Percentiles rank a stretch among this genome's conserved stretches.
phyloP scores from a whole-genome alignment of 176 grass and related monocot species.

The Ampelocalamus luodianensis region DNA sequence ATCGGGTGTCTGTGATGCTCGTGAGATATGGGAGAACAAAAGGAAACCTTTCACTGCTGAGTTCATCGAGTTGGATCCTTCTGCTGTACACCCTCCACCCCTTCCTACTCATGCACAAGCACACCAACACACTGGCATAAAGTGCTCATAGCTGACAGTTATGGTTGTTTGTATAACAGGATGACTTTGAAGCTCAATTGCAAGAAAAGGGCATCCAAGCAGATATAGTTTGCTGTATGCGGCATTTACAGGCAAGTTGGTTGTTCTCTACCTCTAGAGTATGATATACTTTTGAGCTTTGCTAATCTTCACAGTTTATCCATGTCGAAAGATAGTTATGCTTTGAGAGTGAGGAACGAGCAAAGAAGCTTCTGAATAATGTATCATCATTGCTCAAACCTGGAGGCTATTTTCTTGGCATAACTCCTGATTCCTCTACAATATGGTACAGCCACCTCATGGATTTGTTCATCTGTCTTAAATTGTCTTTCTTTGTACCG shows the following conservation, averaged over 20 bases:
- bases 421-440: slow-evolving; percentile 88
- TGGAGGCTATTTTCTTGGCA: slow-evolving; percentile 81
- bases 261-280: neutral
- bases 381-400: slow-evolving; percentile 83
- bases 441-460: slow-evolving; percentile 64
- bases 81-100: slow-evolving; percentile 45
- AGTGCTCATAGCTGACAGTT: slow-evolving; percentile 35
- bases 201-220: slow-evolving; percentile 73
- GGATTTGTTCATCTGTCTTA: slow-evolving; percentile 14
- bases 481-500: neutral
- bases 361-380: slow-evolving; percentile 77
- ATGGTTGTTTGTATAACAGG: slow-evolving; percentile 46
- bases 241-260: slow-evolving; percentile 73
- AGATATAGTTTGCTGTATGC: slow-evolving; percentile 82
- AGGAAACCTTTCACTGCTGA: slow-evolving; percentile 68
- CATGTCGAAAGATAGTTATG: slow-evolving; percentile 66
- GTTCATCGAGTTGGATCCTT: slow-evolving; percentile 77
- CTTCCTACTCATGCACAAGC: neutral
- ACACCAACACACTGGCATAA: neutral
- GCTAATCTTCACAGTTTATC: slow-evolving; percentile 46
- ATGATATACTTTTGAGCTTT: slow-evolving; percentile 15
- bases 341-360: slow-evolving; percentile 78
- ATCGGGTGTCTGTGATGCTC: slow-evolving; percentile 45
- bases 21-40: slow-evolving; percentile 75
- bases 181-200: slow-evolving; percentile 62